Base-by-base conservation (phyloP, 2,329 filamentous ascomycete species). In the Hypoxylon sp. region DNA sequence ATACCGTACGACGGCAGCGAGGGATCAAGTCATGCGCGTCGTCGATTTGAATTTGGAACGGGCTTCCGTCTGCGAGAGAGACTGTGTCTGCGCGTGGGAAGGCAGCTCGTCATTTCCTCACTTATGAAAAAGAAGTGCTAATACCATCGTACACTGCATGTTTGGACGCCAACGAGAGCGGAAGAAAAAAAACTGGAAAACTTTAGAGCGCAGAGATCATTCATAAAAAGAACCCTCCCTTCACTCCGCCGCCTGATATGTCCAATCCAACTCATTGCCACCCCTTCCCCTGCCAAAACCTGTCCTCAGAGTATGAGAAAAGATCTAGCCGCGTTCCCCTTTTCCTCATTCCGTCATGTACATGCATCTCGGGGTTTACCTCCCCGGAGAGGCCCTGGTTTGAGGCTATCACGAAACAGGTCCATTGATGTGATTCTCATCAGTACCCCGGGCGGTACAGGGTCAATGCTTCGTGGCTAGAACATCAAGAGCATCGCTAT, bases 241-340 rank as follows among this genome's bases (percentile, higher is more conserved):
- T 35, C 31, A 35, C 31, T 35, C 55, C 57, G 53, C 53, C 55
- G 48, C 60, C 55, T 61, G 64, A 70, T 56, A 70, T 70, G 64
- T 70, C 67, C 67, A 70, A 70, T 50, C 67, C 59, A 67, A 55
- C 29, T 60, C 42, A 43, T n/a, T n/a, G n/a, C n/a, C n/a, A 17
- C 42, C n/a, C 59, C 62, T 55, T 52, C 62, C 58, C 65, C 58
- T 57, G 58, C 66, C 61, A 67, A 69, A 67, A 66, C 47, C 63
- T 56, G 48, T 68, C 64, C 64, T 65, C 63, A 55, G 48, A 64
- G 64, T 66, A 67, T 67, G 62, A 64, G 69, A 66, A 66, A 66
- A 69, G 55, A 70, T 68, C 62, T 24, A 45, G 43, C 15, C 55
- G 60, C 56, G 47, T 64, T 35, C 31, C 24, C 38, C 33, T 5